phyloP scores from a whole-genome alignment of 768 basidiomycete genomes.

The Leccinum pellstonianum region DNA sequence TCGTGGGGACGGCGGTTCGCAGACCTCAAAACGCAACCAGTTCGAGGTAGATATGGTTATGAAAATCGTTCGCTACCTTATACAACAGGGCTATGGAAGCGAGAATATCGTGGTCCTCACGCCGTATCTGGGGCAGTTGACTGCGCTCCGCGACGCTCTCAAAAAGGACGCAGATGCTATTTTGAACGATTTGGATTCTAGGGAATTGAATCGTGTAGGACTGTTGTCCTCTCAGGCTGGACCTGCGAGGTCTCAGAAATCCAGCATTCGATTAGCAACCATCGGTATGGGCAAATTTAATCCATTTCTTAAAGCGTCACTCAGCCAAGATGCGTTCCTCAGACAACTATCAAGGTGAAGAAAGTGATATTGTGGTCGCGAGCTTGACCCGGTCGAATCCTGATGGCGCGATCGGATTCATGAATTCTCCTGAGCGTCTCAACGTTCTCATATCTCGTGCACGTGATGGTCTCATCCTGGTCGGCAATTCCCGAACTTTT shows the following conservation, averaged over 20 bases:
- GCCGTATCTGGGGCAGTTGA: constrained; percentile 67
- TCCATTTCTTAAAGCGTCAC: not conserved
- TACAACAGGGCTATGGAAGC: constrained; percentile 65
- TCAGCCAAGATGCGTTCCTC: not conserved
- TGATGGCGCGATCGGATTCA: constrained; percentile 62
- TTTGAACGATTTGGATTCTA: constrained; percentile 59
- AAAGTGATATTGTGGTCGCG: constrained; percentile 64
- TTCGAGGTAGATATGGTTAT: constrained; percentile 63
- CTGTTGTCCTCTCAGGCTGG: constrained; percentile 42
- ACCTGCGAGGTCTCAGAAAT: constrained; percentile 36
- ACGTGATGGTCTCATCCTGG: constrained; percentile 60
- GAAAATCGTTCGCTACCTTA: constrained; percentile 63
- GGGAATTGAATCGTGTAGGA: constrained; percentile 58
- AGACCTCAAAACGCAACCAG: constrained; percentile 59
- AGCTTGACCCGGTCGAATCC: constrained; percentile 62
- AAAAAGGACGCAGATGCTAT: constrained; percentile 52
- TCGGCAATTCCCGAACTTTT: constrained; percentile 66
- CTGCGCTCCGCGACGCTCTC: constrained; percentile 46
- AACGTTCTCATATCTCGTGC: constrained; percentile 73
- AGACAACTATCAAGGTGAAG: constrained; percentile 82
- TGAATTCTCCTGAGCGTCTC: constrained; percentile 65
- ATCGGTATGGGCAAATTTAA: constrained; percentile 45
- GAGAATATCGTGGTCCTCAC: constrained; percentile 63
- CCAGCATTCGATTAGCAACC: constrained; percentile 55
- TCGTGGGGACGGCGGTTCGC: constrained; percentile 43